Base-by-base conservation (phyloP, 768 basidiomycete species). In the Amylocystis lapponica region DNA sequence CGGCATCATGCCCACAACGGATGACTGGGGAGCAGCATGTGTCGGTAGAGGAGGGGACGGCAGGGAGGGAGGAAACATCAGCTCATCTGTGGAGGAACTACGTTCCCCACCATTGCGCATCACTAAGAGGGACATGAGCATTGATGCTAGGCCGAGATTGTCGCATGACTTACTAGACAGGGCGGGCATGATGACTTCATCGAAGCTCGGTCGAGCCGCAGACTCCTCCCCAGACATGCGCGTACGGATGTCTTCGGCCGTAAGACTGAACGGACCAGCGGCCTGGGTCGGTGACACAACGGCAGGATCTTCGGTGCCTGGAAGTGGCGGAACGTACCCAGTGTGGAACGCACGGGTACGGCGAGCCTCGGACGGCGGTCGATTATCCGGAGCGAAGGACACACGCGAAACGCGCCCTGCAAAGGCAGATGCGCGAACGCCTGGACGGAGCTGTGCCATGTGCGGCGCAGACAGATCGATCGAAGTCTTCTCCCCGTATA, bases 141-240 rank as follows among this genome's bases (percentile, higher is more conserved):
- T 53, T 10, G 20, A n/a, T 36, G 19, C 21, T 43, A n/a, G 23
- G 25, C 40, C 19, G 17, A 17, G 27, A 26, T 33, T n/a, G 27
- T 7, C 32, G 19, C 6, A 27, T 29, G 13, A 71, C 83, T 54
- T 59, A 86, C 84, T 65, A 42, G 70, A 72, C 36, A 88, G 65
- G 13, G 86, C 86, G 3, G 85, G 83, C n/a, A n/a, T n/a, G 67
- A 81, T 71, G 13, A 86, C 68, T 22, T 80, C 81, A 23, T 80
- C 82, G 38, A 69, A 49, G 48, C 71, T 64, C 7, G 67, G 59
- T 35, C 69, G 65, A 2, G 67, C 42, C 10, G 60, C 57, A 16
- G 55, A 45, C 12, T 56, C 61, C n/a, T 60, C 54, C 27, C 65
- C 67, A 26, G 65, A 62, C 48, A 84, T 71, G 34, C 72, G 66